Conservation (phyloP, 2,329 filamentous ascomycete species). For the Curvularia spicifera region DNA sequence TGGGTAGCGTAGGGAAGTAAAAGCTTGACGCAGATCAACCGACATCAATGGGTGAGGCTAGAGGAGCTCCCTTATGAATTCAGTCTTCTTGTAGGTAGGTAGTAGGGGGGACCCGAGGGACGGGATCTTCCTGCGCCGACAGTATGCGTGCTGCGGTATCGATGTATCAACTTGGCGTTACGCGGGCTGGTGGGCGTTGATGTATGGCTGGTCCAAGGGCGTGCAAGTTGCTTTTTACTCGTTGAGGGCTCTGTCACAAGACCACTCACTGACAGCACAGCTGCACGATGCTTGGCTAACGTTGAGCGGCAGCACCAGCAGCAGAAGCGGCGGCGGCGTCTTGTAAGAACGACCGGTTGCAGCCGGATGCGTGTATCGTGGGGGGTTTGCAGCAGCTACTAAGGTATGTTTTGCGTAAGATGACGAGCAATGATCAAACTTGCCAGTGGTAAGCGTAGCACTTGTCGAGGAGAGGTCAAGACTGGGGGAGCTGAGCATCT, state of each 20-base stretch:
- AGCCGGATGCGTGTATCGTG: conserved; percentile 39
- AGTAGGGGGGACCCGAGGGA: conserved; percentile 22
- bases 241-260: conserved; percentile 40
- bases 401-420: conserved; percentile 32
- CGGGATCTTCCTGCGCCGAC: conserved; percentile 29
- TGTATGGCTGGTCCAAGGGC: conserved; percentile 31
- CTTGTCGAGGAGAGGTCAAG: conserved; percentile 15
- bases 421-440: conserved; percentile 24
- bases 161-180: conserved; percentile 29
- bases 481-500: conserved; percentile 25
- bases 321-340: conserved; percentile 19
- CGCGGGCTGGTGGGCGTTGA: conserved; percentile 27
- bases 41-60: conserved; percentile 59
- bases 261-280: conserved; percentile 41
- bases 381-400: conserved; percentile 27
- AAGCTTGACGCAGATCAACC: conserved; percentile 63
- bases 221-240: conserved; percentile 37
- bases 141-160: conserved; percentile 27
- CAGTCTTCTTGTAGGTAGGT: conserved; percentile 11
- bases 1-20: conserved; percentile 61
- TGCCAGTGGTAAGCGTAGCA: conserved; percentile 6
- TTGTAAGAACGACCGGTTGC: conserved; percentile 32
- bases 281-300: conserved; percentile 42
- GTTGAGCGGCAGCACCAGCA: conserved; percentile 17
- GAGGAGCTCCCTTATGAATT: conserved; percentile 38